These are phyloP conservation scores for Rhododendron kiyosumense DNA, from an alignment of 148 eudicot genomes.

Conservation along the genomic window DNA sequence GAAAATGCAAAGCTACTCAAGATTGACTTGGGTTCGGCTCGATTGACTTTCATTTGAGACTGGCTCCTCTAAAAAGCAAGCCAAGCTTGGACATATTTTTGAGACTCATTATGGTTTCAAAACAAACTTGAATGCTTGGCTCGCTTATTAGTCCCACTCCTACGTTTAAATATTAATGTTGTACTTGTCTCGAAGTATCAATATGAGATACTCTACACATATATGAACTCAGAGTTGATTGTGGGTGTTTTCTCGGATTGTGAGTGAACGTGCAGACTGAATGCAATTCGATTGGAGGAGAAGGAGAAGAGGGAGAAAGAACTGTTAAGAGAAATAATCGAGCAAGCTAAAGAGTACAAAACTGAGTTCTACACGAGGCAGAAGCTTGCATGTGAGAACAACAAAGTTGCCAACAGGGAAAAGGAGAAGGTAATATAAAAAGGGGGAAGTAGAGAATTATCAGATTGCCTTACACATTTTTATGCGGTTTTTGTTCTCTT, in stretches of 20 bases:
- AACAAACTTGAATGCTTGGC: too few relatives aligned
- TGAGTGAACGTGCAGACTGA: slow-evolving; percentile 26
- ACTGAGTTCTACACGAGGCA: slow-evolving; percentile 52
- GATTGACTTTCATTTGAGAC: too few relatives aligned
- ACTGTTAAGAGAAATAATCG: slow-evolving; percentile 49
- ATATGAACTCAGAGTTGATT: neutral
- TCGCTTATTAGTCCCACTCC: too few relatives aligned
- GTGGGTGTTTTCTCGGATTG: neutral
- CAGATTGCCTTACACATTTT: too few relatives aligned
- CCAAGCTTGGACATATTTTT: too few relatives aligned
- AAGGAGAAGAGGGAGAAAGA: slow-evolving; percentile 71
- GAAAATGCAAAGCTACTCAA: too few relatives aligned
- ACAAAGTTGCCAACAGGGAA: slow-evolving; percentile 53
- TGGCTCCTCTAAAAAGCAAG: too few relatives aligned
- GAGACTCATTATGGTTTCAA: too few relatives aligned
- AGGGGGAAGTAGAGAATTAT: neutral
- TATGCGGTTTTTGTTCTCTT: too few relatives aligned
- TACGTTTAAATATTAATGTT: neutral
- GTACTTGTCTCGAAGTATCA: neutral
- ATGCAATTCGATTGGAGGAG: slow-evolving; percentile 63
- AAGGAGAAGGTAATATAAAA: slow-evolving; percentile 51
- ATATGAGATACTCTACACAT: neutral
- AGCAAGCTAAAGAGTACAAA: slow-evolving; percentile 64
- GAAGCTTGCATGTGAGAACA: slow-evolving; percentile 48
- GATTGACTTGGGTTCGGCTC: too few relatives aligned